Percentiles rank a stretch among this genome's conserved stretches.
Evolutionary conservation across 345 rosid genomes (phyloP).

Genomic region (Salix arbutifolia): DNA sequence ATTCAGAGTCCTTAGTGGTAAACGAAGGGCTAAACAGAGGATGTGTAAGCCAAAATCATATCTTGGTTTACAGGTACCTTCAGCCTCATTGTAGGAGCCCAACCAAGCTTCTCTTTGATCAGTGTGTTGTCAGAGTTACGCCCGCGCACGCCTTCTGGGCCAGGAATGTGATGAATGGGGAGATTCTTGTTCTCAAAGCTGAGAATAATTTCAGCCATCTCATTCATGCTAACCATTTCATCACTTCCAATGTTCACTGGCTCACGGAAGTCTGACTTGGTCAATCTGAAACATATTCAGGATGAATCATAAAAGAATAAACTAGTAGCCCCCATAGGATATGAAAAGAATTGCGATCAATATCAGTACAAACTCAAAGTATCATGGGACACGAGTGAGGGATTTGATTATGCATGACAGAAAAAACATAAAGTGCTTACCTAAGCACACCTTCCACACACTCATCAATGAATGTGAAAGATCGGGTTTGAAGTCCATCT

Average conservation of each 20-base stretch:
- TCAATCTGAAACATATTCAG: conserved; percentile 47
- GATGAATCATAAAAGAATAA: not conserved
- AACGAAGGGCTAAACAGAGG: not conserved
- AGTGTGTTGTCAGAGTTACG: conserved; percentile 96
- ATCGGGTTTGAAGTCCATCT: conserved; percentile 93
- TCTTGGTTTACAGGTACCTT: conserved; percentile 45
- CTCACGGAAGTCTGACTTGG: conserved; percentile 96
- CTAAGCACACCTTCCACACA: conserved; percentile 98
- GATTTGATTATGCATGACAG: not conserved
- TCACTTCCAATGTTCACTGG: conserved; percentile 98
- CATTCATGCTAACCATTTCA: conserved; percentile 99
- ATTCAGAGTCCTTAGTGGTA: not conserved
- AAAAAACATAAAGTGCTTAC: conserved; percentile 26
- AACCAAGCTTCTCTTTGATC: conserved; percentile 96
- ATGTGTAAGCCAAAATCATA: not conserved
- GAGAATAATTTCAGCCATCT: conserved; percentile 95
- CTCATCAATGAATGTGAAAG: conserved; percentile 98
- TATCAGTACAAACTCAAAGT: not conserved
- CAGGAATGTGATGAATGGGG: conserved; percentile 93
- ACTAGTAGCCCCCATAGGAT: not conserved
- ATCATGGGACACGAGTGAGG: not conserved
- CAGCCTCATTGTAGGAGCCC: conserved; percentile 97
- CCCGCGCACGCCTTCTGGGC: conserved; percentile 99
- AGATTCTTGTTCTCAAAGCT: conserved; percentile 85
- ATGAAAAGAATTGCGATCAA: not conserved